Base-by-base conservation (phyloP, 352 stramenopile genomes). In the Phytopythium litorale region DNA sequence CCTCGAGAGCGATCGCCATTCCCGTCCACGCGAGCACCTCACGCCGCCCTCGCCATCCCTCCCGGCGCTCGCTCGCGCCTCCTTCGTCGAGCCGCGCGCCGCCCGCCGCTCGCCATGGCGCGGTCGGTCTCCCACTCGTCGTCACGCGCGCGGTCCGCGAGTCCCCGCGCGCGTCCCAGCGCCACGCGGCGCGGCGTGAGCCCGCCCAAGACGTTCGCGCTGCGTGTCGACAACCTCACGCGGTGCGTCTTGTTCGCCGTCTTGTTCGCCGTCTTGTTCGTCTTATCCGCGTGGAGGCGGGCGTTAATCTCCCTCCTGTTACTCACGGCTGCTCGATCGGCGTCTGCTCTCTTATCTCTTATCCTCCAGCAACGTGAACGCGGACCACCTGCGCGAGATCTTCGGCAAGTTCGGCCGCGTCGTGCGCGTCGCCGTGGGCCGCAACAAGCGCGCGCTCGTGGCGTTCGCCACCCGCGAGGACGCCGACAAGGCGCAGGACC, bases 381-480 rank as follows among this genome's bases (percentile, higher is more conserved):
- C 76, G 21, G 87, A 94, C 55, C 87, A 96, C 55, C 61, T 96
- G 62, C 73, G 62, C 53, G 87, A 96, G 68, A 93, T 96, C 68
- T 96, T 93, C 65, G 84, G 81, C 66, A 96, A 93, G 71, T 96
- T 96, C 66, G 87, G 84, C 7, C 42, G 63, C 33, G 84, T 96
- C 7, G 35, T 76, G 30, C 64, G 67, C 23, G 87, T 94, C 37
- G 72, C 84, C 3, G 63, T 92, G 58, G 68, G 76, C 42, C 76
- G 69, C 16, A 71, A 71, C 46, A 70, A 50, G 55, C 15, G 23
- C 21, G 84, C 84, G 33, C 63, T 90, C 25, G 76, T 96, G 35
- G 72, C 71, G 4, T 90, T 96, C 42, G 63, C 71, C 5, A 77
- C 68, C 2, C 63, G 70, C 18, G 58, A 68, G 0, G 81, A 96